phyloP scores from a whole-genome alignment of 352 stramenopile species.

The Phytophthora meadii region DNA sequence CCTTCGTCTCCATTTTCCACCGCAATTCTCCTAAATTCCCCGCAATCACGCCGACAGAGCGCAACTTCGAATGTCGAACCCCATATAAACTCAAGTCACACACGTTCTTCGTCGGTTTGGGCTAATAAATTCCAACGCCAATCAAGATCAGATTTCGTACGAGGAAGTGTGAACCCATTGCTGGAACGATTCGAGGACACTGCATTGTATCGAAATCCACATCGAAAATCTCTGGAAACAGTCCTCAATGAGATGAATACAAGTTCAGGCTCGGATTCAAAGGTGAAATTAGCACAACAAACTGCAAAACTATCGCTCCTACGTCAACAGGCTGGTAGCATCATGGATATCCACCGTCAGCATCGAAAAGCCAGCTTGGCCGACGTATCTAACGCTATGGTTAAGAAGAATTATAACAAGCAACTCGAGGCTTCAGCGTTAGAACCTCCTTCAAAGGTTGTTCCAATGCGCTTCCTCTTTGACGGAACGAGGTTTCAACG shows the following conservation, averaged over 20 bases:
- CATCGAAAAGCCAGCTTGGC: constrained; percentile 17
- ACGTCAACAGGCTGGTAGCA: constrained; percentile 25
- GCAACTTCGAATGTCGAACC: neutral
- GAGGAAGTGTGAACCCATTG: constrained; percentile 36
- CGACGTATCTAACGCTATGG: constrained; percentile 10
- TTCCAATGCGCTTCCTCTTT: constrained; percentile 63
- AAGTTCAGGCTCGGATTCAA: neutral
- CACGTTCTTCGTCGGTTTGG: constrained; percentile 22
- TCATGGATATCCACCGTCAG: constrained; percentile 13
- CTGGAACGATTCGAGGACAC: constrained; percentile 47
- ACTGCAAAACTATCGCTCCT: constrained; percentile 7
- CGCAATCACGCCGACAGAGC: neutral
- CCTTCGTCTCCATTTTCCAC: constrained; percentile 24
- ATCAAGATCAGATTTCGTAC: constrained; percentile 43
- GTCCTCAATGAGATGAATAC: constrained; percentile 41
- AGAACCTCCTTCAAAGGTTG: constrained; percentile 21
- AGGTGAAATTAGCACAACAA: neutral
- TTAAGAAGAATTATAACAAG: constrained; percentile 15
- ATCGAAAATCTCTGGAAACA: constrained; percentile 39
- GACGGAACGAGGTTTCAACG: constrained; percentile 47
- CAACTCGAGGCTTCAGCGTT: constrained; percentile 13
- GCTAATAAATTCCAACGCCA: constrained; percentile 36
- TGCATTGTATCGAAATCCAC: constrained; percentile 39
- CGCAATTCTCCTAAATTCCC: neutral
- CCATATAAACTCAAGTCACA: constrained; percentile 1